These are phyloP conservation scores for Populus alba DNA, from an alignment of 345 rosid genomes.

Conservation along the genomic window DNA sequence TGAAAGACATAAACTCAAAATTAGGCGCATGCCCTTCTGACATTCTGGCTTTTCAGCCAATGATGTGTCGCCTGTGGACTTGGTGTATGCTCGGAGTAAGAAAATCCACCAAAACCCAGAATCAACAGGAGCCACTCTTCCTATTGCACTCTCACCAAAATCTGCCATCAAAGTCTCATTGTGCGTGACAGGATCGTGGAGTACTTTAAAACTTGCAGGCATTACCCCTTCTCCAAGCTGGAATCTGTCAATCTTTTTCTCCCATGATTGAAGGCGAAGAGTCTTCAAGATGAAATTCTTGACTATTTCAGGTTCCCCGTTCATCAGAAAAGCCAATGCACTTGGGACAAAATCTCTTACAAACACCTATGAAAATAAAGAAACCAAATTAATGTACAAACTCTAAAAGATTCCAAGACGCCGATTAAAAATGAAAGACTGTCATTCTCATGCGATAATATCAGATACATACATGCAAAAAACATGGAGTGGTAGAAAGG, in stretches of 20 bases:
- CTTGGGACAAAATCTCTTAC: conserved; percentile 95
- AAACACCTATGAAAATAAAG: conserved; percentile 56
- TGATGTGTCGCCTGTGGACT: conserved; percentile 80
- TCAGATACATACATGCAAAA: neutral
- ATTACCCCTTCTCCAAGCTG: conserved; percentile 97
- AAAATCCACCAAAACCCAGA: conserved; percentile 99
- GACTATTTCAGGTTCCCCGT: conserved; percentile 79
- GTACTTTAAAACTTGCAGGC: conserved; percentile 98
- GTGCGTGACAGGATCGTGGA: conserved; percentile 84
- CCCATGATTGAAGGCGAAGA: conserved; percentile 94
- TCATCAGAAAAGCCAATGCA: conserved; percentile 84
- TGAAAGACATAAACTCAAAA: conserved; percentile 77
- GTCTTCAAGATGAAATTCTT: conserved; percentile 87
- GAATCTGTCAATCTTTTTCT: conserved; percentile 94
- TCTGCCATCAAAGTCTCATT: conserved; percentile 79
- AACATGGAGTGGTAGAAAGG: neutral
- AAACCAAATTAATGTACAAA: neutral
- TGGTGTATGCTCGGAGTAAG: conserved; percentile 85
- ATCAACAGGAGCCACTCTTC: conserved; percentile 97
- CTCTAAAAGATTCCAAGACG: neutral
- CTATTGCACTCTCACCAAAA: conserved; percentile 96
- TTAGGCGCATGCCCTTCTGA: conserved; percentile 96
- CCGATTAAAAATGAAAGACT: neutral
- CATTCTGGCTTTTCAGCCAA: conserved; percentile 88
- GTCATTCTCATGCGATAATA: neutral